Conservation (phyloP, 1,139 yeast species). For the Scheffersomyces lignicola region DNA sequence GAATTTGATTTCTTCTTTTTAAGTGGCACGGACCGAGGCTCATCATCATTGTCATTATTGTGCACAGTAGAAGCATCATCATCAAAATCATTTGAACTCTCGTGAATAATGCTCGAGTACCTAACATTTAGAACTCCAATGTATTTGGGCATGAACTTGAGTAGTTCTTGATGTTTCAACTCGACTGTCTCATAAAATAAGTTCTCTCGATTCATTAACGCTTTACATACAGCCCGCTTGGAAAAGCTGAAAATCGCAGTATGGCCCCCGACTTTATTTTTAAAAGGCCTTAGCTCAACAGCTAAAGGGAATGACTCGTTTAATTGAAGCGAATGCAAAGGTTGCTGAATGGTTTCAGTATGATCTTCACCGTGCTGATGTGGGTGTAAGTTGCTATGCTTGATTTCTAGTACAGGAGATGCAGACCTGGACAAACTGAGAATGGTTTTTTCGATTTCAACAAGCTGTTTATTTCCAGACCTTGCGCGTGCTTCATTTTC, state of each 20-base stretch:
- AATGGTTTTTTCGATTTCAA: slow-evolving; percentile 10
- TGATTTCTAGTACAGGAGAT: slow-evolving; percentile 9
- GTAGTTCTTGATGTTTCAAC: slow-evolving; percentile 67
- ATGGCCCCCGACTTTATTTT: slow-evolving; percentile 96
- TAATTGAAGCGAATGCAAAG: slow-evolving; percentile 6
- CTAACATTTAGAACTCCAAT: slow-evolving; percentile 93
- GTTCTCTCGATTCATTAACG: slow-evolving; percentile 85
- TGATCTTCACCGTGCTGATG: not conserved
- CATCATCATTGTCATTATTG: slow-evolving; percentile 5
- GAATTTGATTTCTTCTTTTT: slow-evolving; percentile 2
- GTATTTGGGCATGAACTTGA: slow-evolving; percentile 87
- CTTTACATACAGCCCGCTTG: slow-evolving; percentile 93
- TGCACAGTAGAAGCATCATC: slow-evolving; percentile 10
- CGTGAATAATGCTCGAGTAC: slow-evolving; percentile 54
- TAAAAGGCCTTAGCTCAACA: slow-evolving; percentile 65
- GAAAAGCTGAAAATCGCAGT: slow-evolving; percentile 94
- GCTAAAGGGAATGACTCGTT: slow-evolving; percentile 53
- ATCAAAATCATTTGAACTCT: slow-evolving; percentile 15
- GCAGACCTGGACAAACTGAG: slow-evolving; percentile 10
- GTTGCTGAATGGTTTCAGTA: not conserved
- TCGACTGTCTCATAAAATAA: slow-evolving; percentile 90
- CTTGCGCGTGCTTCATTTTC: no score
- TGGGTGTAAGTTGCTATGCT: no score
- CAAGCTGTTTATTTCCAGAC: slow-evolving; percentile 5
- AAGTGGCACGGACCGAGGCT: not conserved